phyloP scores from a whole-genome alignment of 129 eudicot genomes.

The Flaveria sonorensis region DNA sequence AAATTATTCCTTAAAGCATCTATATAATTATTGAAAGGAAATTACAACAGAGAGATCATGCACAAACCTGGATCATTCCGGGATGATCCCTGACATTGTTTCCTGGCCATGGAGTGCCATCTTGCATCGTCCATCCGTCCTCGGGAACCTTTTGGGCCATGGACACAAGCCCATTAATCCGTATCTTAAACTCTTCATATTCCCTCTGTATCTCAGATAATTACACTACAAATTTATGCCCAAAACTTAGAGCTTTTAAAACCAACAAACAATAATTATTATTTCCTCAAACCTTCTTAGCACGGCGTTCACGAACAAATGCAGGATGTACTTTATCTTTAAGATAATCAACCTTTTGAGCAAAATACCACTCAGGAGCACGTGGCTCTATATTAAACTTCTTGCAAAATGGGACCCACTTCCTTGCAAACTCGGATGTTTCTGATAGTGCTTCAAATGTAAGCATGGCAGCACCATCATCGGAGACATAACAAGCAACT shows the following conservation, averaged over 20 bases:
- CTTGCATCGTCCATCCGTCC: constrained; percentile 87
- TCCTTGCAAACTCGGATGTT: constrained; percentile 69
- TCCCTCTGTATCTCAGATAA: constrained; percentile 48
- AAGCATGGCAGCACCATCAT: constrained; percentile 87
- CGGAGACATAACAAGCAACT: constrained; percentile 73
- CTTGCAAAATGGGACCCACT: constrained; percentile 89
- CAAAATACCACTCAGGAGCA: constrained; percentile 82
- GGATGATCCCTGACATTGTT: constrained; percentile 83
- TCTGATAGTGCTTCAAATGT: constrained; percentile 73
- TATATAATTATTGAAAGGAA: neutral
- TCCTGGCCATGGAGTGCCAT: constrained; percentile 88
- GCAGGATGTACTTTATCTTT: constrained; percentile 71
- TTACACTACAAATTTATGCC: neutral
- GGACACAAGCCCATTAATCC: constrained; percentile 65
- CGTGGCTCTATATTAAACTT: constrained; percentile 77
- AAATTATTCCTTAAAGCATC: neutral
- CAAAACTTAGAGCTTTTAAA: neutral
- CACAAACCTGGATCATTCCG: constrained; percentile 73
- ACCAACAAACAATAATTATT: neutral
- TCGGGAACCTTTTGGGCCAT: constrained; percentile 76
- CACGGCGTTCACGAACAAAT: constrained; percentile 74
- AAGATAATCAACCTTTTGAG: constrained; percentile 69
- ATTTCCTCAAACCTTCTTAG: constrained; percentile 55
- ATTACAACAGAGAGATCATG: neutral
- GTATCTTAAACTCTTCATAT: constrained; percentile 73